phyloP scores from a whole-genome alignment of 164 flowering plant genomes.

The Hamamelis virginiana region DNA sequence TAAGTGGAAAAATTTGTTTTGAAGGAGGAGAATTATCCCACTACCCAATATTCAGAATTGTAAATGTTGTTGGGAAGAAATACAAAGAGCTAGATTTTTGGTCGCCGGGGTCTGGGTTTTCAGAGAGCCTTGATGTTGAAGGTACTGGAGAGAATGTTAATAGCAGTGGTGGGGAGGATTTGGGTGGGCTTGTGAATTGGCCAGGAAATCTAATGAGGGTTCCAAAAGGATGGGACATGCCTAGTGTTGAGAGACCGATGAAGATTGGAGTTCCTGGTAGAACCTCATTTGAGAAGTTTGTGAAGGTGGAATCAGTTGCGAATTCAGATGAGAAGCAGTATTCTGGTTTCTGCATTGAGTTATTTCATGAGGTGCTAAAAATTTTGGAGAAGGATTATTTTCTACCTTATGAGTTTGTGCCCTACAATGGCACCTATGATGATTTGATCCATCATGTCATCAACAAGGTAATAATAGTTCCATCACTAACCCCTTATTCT shows the following conservation, averaged over 20 bases:
- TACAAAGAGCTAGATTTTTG: constrained; percentile 27
- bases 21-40: constrained; percentile 3
- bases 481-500: background rate
- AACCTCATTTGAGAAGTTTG: constrained; percentile 39
- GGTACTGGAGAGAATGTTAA: background rate
- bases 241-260: constrained; percentile 29
- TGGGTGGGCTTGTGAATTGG: constrained; percentile 31
- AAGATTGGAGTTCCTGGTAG: constrained; percentile 49
- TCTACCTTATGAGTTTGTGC: constrained; percentile 25
- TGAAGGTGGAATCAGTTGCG: constrained; percentile 21
- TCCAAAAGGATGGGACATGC: constrained; percentile 59
- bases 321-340: background rate
- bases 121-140: background rate
- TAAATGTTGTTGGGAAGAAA: constrained; percentile 31
- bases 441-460: constrained; percentile 31
- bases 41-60: constrained; percentile 13
- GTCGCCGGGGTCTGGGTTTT: constrained; percentile 2
- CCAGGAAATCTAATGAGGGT: constrained; percentile 23
- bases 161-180: background rate
- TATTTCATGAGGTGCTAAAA: constrained; percentile 32
- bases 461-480: constrained; percentile 34
- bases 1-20: constrained; percentile 34
- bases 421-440: constrained; percentile 28
- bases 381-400: constrained; percentile 27
- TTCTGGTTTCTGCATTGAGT: constrained; percentile 53